Base-by-base conservation (phyloP, 2,329 filamentous ascomycete species). In the Penicillium brevicompactum region DNA sequence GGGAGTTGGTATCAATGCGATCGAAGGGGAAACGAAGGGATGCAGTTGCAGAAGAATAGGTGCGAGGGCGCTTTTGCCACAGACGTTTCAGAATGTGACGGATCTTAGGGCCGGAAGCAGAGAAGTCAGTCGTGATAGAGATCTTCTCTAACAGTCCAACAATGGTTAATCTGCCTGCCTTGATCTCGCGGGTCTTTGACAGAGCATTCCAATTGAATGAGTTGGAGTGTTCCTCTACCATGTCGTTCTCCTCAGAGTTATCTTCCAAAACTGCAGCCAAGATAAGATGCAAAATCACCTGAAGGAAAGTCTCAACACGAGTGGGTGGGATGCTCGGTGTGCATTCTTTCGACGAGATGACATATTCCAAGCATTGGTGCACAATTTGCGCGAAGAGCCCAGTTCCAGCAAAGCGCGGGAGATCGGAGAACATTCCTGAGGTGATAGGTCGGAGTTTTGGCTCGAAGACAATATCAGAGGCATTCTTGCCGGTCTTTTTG, bases 201-300 rank as follows among this genome's bases (percentile, higher is more conserved):
- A 96, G 80, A 0, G 91, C 86, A 58, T 87, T 85, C 21, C 84
- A 80, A 24, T 91, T 83, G 67, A 96, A 96, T 0, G 91, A 95
- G 4, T 79, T 77, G 47, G 52, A 73, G 11, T 76, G 74, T 18
- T 80, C 76, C 49, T 78, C 75, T 1, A 74, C 71, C 65, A 77
- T 74, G 10, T 79, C 79, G 32, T 80, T 78, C 57, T 87, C 83
- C 53, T 81, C 78, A 13, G 83, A 80, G 65, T 84, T 81, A 67
- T 97, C 94, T 74, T 97, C 94, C 3, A 90, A 79, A 41, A 96
- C 87, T 13, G 92, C 92, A 48, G 97, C 86, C 40, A 97, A 83
- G 4, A 91, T 82, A 10, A 99, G 80, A 72, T 99, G 94, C 31
- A 99, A 77, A 1, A 96, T 87, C 44, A 97, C 89, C 68, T 97